Base-by-base conservation (phyloP, 192 early-diverging fungal species). In the Fimicolochytrium jonesii region DNA sequence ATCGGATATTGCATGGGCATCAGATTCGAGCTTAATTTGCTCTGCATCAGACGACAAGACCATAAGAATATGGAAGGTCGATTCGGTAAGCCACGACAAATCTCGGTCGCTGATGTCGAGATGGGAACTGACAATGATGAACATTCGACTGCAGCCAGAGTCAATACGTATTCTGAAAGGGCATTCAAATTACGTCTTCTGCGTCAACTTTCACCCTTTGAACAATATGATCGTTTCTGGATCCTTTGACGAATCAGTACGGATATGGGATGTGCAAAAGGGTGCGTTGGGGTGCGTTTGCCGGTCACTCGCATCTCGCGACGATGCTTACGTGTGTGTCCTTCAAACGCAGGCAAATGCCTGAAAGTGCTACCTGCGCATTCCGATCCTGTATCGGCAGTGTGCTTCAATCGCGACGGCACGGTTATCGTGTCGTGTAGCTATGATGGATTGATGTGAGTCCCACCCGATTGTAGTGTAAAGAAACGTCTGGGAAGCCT, bases 351-450 rank as follows among this genome's bases (percentile, higher is more conserved):
- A 88, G 90, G 92, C 32, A 88, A 92, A 69, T 97, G 92, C 56
- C 82, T 95, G 62, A 94, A 91, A 68, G 86, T 82, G 4, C 75
- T 99, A 35, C 89, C 92, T 22, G 94, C 94, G 11, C 97, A 99
- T 76, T 92, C 91, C 32, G 93, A 98, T 58, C 95, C 94, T 3
- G 95, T 99, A 22, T 85, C 90, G 39, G 87, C 92, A 1, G 92
- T 95, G 17, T 92, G 92, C 62, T 99, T 99, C 67, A 98, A 95
- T 71, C 79, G 93, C 47, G 97, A 99, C 65, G 97, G 97, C 11
- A 91, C 91, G 1, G 87, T 95, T 79, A 93, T 99, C 53, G 95
- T 94, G 2, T 92, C 91, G 4, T 90, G 89, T 47, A 90, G 91
- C 62, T 89, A 91, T 65, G 97, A 99, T 70, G 97, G 97, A 15